Percentiles rank a stretch among this genome's conserved stretches.
Evolutionary conservation across 2,329 filamentous ascomycete species (phyloP).

Genomic region (Colletotrichum tanaceti): DNA sequence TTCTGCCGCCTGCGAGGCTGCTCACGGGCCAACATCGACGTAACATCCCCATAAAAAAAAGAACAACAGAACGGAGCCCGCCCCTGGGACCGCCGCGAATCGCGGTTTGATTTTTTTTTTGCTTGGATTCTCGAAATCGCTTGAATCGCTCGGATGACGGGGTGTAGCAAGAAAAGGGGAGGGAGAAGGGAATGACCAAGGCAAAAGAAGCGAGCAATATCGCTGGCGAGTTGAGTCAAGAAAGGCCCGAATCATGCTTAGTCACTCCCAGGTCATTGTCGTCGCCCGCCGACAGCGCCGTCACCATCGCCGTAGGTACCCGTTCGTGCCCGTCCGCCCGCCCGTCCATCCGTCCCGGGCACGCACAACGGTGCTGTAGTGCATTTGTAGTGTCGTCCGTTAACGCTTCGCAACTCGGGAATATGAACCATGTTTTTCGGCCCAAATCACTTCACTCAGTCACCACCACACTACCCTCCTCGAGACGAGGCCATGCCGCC

Average conservation of each 20-base stretch:
- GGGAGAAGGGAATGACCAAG: background rate
- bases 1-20: background rate
- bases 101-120: slow-evolving; percentile 3
- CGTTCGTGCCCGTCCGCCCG: slow-evolving; percentile 1
- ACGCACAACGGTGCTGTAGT: background rate
- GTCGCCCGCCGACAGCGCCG: background rate
- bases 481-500: background rate
- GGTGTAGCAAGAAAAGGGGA: background rate
- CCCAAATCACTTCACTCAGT: background rate
- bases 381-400: background rate
- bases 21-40: slow-evolving; percentile 14
- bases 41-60: slow-evolving; percentile 15
- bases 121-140: background rate
- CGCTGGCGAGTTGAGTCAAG: background rate
- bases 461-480: background rate
- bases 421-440: background rate
- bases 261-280: background rate
- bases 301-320: background rate
- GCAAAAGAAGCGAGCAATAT: slow-evolving; percentile 3
- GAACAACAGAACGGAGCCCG: slow-evolving; percentile 8
- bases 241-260: slow-evolving; percentile 8
- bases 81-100: background rate
- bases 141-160: slow-evolving; percentile 1
- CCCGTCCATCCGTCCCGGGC: slow-evolving; percentile 5
- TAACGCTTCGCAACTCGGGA: background rate